phyloP scores from a whole-genome alignment of 768 basidiomycete species.

The Termitomyces sp. region DNA sequence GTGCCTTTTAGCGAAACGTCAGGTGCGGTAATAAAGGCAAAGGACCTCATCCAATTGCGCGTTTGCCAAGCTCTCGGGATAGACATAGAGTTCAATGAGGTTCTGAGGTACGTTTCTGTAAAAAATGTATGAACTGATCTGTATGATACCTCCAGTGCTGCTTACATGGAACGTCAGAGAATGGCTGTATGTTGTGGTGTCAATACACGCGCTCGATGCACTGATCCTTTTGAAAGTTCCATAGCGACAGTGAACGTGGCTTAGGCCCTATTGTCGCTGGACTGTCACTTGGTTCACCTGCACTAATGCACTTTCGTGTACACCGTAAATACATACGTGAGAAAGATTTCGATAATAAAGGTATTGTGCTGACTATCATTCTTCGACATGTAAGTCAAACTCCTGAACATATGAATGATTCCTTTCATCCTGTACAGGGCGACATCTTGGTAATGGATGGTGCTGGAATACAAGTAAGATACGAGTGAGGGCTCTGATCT shows the following conservation, averaged over 20 bases:
- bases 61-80: constrained; percentile 38
- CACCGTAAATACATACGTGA: constrained; percentile 28
- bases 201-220: neutral
- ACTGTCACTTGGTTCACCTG: constrained; percentile 70
- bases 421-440: constrained; percentile 38
- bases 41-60: constrained; percentile 52
- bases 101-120: constrained; percentile 44
- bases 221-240: constrained; percentile 45
- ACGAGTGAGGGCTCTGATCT: constrained; percentile 46
- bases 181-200: constrained; percentile 56
- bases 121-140: neutral
- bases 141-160: constrained; percentile 38
- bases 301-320: constrained; percentile 73
- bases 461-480: constrained; percentile 54
- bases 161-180: constrained; percentile 81
- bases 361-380: constrained; percentile 45
- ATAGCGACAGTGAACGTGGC: constrained; percentile 72
- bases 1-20: constrained; percentile 58
- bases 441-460: constrained; percentile 80
- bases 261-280: constrained; percentile 71
- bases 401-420: constrained; percentile 1
- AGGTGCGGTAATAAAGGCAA: constrained; percentile 50
- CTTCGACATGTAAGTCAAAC: constrained; percentile 54
- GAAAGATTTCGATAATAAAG: constrained; percentile 20
- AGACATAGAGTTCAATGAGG: constrained; percentile 59